Base-by-base conservation (phyloP, 139 green algal genomes). In the Chlamydomonas sphaeroides region DNA sequence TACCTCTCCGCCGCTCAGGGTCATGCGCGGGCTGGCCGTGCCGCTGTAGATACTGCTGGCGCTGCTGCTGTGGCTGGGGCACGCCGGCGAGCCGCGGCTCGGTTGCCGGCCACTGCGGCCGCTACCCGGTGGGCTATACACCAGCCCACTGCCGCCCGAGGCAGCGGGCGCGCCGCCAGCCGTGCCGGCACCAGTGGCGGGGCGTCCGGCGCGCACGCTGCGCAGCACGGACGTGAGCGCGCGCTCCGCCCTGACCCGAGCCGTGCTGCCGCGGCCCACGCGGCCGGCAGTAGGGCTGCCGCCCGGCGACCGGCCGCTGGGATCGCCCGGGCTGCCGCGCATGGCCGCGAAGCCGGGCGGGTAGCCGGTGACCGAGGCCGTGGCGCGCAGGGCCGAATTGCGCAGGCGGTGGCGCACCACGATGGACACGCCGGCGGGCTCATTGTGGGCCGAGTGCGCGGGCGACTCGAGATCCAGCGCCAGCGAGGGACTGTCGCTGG, bases 21-120 rank as follows among this genome's bases (percentile, higher is more conserved):
- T 71, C 21, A 72, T 65, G 21, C 65, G 61, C 23, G 75, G 75
- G 42, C 75, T 82, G 49, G 75, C 75, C 1, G 41, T 82, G 39
- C 75, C 75, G 42, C 61, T 73, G 75, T 82, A 82, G 32, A 82
- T 72, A 42, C 61, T 73, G 21, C 62, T 73, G 0, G 42, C 75
- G 42, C 75, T 82, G 63, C 75, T 82, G 75, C 62, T 82, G 26
- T 45, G 53, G 42, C 75, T 82, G 30, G 36, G 62, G 26, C 45
- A 57, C n/a, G 18, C 59, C 5, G 73, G 59, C 38, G 73, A 80
- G 15, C 45, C 45, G 45, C 45, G 38, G 5, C 5, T 3, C 53
- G 20, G 45, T 35, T 1, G 4, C 38, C 30, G 59, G 30, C 30
- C 8, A 41, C 41, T 61, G 21, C 75, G 41, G 25, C 41, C 62